Percentiles rank a stretch among this genome's conserved stretches.
Conservation (phyloP, 257 asterid genomes). For the Schizonepeta tenuifolia region DNA sequence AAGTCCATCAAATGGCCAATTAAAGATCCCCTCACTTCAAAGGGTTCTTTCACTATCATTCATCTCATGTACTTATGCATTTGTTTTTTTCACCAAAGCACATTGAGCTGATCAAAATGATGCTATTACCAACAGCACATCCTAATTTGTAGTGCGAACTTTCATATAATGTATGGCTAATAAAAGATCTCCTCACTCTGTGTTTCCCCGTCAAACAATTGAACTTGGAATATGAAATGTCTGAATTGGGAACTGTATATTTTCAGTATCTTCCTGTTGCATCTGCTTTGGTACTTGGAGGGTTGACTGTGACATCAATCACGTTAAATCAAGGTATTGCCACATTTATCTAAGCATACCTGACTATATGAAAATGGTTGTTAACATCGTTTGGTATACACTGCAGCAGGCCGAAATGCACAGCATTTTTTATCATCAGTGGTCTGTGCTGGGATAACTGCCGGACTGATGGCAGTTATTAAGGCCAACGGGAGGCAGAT, state of each 20-base stretch:
- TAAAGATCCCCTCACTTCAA: not conserved
- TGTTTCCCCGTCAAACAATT: not conserved
- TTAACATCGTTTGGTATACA: slow-evolving; percentile 13
- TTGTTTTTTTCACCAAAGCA: not conserved
- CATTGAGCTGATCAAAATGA: not conserved
- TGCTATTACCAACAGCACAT: not conserved
- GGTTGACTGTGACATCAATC: slow-evolving; percentile 84
- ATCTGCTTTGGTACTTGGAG: slow-evolving; percentile 92
- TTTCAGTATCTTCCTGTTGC: slow-evolving; percentile 97
- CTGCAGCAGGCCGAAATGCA: slow-evolving; percentile 70
- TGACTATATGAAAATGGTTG: not conserved
- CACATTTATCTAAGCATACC: slow-evolving; percentile 1
- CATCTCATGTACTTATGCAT: not conserved
- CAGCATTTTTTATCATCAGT: slow-evolving; percentile 60
- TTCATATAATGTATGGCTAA: not conserved
- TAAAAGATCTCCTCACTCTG: not conserved
- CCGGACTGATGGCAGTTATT: slow-evolving; percentile 79
- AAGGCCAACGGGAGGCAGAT: slow-evolving; percentile 93
- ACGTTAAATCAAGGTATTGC: slow-evolving; percentile 83
- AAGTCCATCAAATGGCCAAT: no score
- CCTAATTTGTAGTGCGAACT: not conserved
- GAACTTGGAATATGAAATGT: slow-evolving; percentile 21
- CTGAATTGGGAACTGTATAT: slow-evolving; percentile 13
- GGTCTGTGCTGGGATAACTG: slow-evolving; percentile 79
- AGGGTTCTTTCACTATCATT: no score